Base-by-base conservation (phyloP, 192 early-diverging fungal species). In the Coemansia sp. region DNA sequence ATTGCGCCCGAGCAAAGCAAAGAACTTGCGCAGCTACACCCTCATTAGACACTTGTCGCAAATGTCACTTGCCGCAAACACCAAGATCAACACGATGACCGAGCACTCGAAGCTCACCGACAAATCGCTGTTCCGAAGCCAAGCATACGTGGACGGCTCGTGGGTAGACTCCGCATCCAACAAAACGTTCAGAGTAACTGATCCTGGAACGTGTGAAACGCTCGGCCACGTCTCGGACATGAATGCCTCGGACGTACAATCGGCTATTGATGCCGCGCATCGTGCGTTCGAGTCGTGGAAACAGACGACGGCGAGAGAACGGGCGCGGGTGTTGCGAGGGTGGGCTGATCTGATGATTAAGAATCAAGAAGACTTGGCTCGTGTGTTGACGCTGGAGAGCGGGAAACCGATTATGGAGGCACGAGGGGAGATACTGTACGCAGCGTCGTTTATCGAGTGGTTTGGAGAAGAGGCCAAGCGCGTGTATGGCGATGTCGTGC, bases 401-500 rank as follows among this genome's bases (percentile, higher is more conserved):
- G 94, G 94, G 17, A 96, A 94, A 47, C 70, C 86, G 11, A 37
- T 86, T 38, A 59, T 49, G 8, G 85, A 92, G 48, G 84, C 89
- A 7, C 21, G 39, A 11, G 84, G 85, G 14, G 89, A 91, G 61
- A 72, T 91, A 14, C 50, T 55, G 2, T 90, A 91, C 67, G 88
- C 85, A 12, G 79, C 85, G 11, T 79, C 80, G 19, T 94, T 89
- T 63, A 80, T 91, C 51, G 87, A 90, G 64, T 94, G 91, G 92
- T 93, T 91, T 65, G 79, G 89, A n/a, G 92, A 93, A 57, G 93
- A 94, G 64, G 89, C 92, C 29, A 87, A 89, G 43, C 82, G 92
- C 41, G 61, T 75, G 3, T 89, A 92, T 54, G 94, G 94, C 49
- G 90, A 90, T 49, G 71, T 90, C 4, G 83, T 96, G n/a, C 90